Percentiles rank a stretch among this genome's conserved stretches.
These are phyloP conservation scores for Salvia hispanica DNA, from an alignment of 257 asterid species.

Conservation along the genomic window DNA sequence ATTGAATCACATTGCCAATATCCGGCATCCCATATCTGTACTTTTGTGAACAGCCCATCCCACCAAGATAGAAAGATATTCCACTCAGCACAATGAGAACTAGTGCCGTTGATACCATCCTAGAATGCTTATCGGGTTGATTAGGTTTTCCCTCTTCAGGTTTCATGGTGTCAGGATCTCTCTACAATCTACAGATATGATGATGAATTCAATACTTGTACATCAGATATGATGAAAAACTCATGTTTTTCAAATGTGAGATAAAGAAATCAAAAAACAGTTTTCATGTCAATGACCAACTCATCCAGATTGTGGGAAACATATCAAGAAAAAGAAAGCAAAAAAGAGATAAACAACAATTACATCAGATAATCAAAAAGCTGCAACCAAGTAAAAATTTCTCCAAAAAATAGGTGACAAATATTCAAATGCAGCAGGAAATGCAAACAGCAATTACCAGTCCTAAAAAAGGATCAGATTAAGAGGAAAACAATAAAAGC, in stretches of 20 bases:
- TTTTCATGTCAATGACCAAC: not conserved
- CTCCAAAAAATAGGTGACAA: not conserved
- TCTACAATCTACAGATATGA: constrained; percentile 34
- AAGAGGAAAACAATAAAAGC: not conserved
- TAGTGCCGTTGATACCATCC: constrained; percentile 47
- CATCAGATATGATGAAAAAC: constrained; percentile 5
- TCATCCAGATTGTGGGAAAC: not conserved
- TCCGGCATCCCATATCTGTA: constrained; percentile 34
- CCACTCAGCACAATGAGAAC: constrained; percentile 58
- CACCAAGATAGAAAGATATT: constrained; percentile 67
- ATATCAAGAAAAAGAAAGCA: constrained; percentile 28
- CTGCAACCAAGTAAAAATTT: constrained; percentile 1
- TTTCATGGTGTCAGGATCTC: constrained; percentile 43
- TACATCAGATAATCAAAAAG: not conserved
- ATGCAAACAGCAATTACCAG: constrained; percentile 25
- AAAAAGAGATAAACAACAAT: not conserved
- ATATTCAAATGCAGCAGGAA: constrained; percentile 26
- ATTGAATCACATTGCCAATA: constrained; percentile 38
- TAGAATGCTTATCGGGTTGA: constrained; percentile 40
- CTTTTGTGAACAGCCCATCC: constrained; percentile 58
- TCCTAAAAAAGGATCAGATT: not conserved
- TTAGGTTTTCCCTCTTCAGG: constrained; percentile 50
- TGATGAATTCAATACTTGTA: constrained; percentile 9
- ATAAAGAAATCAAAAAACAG: not conserved
- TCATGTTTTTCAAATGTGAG: not conserved